phyloP scores from a whole-genome alignment of 2,329 filamentous ascomycete species.

The Leptosphaerulina australis region DNA sequence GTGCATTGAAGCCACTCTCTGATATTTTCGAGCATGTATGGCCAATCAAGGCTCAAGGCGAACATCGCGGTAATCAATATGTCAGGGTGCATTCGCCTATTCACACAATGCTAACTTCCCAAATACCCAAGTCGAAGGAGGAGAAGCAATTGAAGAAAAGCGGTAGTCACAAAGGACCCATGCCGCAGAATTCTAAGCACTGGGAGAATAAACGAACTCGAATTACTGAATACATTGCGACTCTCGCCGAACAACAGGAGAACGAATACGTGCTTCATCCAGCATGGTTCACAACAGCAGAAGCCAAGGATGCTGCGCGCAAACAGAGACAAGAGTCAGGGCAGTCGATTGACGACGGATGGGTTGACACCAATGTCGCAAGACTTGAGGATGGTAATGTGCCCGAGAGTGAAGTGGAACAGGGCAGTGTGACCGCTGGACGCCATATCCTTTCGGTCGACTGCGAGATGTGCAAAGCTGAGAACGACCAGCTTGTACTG shows the following conservation, averaged over 20 bases:
- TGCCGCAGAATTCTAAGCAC: slow-evolving; percentile 66
- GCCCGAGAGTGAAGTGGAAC: slow-evolving; percentile 72
- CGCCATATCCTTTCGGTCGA: slow-evolving; percentile 81
- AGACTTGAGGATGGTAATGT: slow-evolving; percentile 70
- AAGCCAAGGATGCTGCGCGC: slow-evolving; percentile 61
- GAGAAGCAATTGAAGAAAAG: slow-evolving; percentile 64
- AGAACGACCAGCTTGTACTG: slow-evolving; percentile 77
- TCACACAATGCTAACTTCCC: slow-evolving; percentile 79
- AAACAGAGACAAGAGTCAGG: slow-evolving; percentile 59
- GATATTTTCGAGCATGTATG: slow-evolving; percentile 87
- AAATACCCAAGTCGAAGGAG: slow-evolving; percentile 71
- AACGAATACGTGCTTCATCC: slow-evolving; percentile 88
- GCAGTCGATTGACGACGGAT: slow-evolving; percentile 66
- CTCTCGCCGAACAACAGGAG: slow-evolving; percentile 74
- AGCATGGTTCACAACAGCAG: slow-evolving; percentile 66
- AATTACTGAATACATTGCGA: slow-evolving; percentile 80
- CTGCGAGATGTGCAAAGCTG: slow-evolving; percentile 97
- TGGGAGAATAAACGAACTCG: slow-evolving; percentile 78
- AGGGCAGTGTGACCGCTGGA: slow-evolving; percentile 83
- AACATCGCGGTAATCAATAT: slow-evolving; percentile 68
- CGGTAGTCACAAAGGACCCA: slow-evolving; percentile 53
- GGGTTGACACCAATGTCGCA: slow-evolving; percentile 78
- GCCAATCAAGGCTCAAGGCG: slow-evolving; percentile 86
- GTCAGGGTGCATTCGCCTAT: slow-evolving; percentile 84
- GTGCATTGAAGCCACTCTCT: slow-evolving; percentile 65